Evolutionary conservation across 179 eudicot species (phyloP).

Genomic region (Beta corolliflora): DNA sequence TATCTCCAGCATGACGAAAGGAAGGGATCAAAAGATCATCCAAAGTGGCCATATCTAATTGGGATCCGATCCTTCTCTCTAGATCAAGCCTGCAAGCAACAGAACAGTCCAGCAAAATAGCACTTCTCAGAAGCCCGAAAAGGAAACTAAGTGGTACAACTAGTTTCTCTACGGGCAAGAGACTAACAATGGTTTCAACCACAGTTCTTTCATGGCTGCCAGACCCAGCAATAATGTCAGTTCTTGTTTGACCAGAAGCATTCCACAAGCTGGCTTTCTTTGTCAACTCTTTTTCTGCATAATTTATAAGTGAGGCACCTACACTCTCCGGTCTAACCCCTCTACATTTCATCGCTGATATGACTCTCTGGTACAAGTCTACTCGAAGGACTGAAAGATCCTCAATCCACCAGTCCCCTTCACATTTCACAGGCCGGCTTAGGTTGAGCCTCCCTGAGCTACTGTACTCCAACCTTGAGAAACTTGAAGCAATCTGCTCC

Average conservation of each 20-base stretch:
- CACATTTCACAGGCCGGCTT: slow-evolving; percentile 69
- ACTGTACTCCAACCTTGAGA: slow-evolving; percentile 90
- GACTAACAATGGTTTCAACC: slow-evolving; percentile 77
- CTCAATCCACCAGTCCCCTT: slow-evolving; percentile 96
- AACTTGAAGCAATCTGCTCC: slow-evolving; percentile 96
- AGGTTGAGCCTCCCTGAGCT: slow-evolving; percentile 95
- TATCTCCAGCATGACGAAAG: slow-evolving; percentile 73
- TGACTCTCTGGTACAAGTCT: slow-evolving; percentile 74
- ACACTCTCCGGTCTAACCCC: slow-evolving; percentile 95
- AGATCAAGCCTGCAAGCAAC: slow-evolving; percentile 78
- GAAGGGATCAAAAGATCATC: slow-evolving; percentile 93
- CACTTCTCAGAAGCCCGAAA: slow-evolving; percentile 76
- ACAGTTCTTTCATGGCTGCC: slow-evolving; percentile 56
- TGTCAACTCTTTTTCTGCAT: slow-evolving; percentile 72
- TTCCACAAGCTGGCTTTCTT: slow-evolving; percentile 64
- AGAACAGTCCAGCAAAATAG: slow-evolving; percentile 66
- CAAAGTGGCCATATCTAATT: slow-evolving; percentile 79
- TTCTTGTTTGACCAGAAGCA: slow-evolving; percentile 36
- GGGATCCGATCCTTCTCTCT: slow-evolving; percentile 89
- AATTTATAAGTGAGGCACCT: slow-evolving; percentile 79
- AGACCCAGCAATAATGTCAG: slow-evolving; percentile 35
- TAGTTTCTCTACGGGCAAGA: slow-evolving; percentile 78
- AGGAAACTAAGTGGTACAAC: slow-evolving; percentile 74
- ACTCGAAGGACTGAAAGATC: slow-evolving; percentile 74
- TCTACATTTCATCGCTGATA: slow-evolving; percentile 88